A percentile compares a stretch with the other conserved stretches of the same genome.
phyloP scores from a whole-genome alignment of 108 stramenopile genomes.

The Skeletonema potamos region DNA sequence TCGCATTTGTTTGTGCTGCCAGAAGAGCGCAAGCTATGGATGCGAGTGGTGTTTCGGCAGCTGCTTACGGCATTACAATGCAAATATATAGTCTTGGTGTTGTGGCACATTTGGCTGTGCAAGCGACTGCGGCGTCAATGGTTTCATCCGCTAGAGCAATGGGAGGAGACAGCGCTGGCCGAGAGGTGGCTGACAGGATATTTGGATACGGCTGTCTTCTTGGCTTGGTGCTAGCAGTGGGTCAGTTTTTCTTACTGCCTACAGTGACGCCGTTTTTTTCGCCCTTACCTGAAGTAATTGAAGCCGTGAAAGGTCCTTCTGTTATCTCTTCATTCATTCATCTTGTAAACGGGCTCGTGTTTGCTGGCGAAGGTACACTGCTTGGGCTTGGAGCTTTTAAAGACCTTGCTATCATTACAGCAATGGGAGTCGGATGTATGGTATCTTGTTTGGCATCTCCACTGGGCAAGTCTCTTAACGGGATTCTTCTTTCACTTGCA shows the following conservation, averaged over 20 bases:
- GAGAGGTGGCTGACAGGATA: slow-evolving; percentile 68
- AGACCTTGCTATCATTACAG: slow-evolving; percentile 62
- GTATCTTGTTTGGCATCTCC: slow-evolving; percentile 55
- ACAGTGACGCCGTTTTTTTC: slow-evolving; percentile 68
- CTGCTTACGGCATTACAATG: slow-evolving; percentile 84
- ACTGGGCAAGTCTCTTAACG: slow-evolving; percentile 63
- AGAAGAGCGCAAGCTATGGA: slow-evolving; percentile 76
- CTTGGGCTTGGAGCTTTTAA: slow-evolving; percentile 63
- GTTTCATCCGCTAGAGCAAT: slow-evolving; percentile 60
- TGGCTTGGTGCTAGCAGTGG: slow-evolving; percentile 54
- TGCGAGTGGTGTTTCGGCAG: slow-evolving; percentile 71
- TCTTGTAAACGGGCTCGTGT: slow-evolving; percentile 69
- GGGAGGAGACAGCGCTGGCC: slow-evolving; percentile 55
- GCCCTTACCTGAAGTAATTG: slow-evolving; percentile 66
- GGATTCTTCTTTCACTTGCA: slow-evolving; percentile 65
- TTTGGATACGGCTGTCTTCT: slow-evolving; percentile 66
- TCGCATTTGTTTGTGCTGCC: slow-evolving; percentile 69
- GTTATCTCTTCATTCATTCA: slow-evolving; percentile 68
- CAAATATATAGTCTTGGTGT: slow-evolving; percentile 75
- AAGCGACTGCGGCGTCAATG: slow-evolving; percentile 68
- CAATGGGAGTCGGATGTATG: slow-evolving; percentile 55
- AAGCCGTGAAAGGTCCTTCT: slow-evolving; percentile 69
- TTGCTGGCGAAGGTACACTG: slow-evolving; percentile 83
- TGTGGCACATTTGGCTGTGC: slow-evolving; percentile 69
- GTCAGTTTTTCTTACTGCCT: slow-evolving; percentile 57